Evolutionary conservation across 371 early-diverging fungal genomes (phyloP), one percentile per base, ranked within the genome.

Genomic region (Mucor sp.): DNA sequence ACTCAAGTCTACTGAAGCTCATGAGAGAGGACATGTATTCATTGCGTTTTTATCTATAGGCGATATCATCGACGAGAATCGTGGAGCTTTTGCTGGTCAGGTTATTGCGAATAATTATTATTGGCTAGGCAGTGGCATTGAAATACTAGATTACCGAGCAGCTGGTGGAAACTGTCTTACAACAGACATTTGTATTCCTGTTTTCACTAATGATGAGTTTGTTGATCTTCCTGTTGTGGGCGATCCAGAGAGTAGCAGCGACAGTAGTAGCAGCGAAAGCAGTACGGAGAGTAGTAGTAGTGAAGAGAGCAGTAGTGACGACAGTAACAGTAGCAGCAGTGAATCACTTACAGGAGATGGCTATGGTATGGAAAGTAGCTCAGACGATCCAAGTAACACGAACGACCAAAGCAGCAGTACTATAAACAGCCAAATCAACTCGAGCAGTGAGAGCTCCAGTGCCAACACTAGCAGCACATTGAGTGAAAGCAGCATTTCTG

Each of bases 21-120:
- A n/a, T n/a, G 15, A n/a, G n/a, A 47, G 17, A 47, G 7, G 1
- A 0, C 21, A 8, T 8, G 14, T 53, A 11, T 14, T 53, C 12
- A 53, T 2, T 14, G 14, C 23, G 4, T 25, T 14, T 25, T 27
- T 14, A 19, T n/a, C n/a, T n/a, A 15, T 27, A 53, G 64, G 37
- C 15, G 27, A 65, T 48, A 67, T 70, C 11, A n/a, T 58, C 12
- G 76, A 76, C 21, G 63, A 58, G 15, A 23, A 32, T 12, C 61
- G 60, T 23, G 76, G 76, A 7, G 56, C 19, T 4, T 76, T 76
- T 53, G 73, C 76, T 25, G 76, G 76, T n/a, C 57, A 41, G 1
- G 4, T 73, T 0, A 39, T 76, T 47, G 76, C 67, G 14, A 23
- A 37, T 6, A 58, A 67, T 39, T 76, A 73, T 47, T 14, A n/a